Evolutionary conservation across 2,329 filamentous ascomycete species (phyloP), one percentile per base, ranked within the genome.

Genomic region (Alternaria conjuncta): DNA sequence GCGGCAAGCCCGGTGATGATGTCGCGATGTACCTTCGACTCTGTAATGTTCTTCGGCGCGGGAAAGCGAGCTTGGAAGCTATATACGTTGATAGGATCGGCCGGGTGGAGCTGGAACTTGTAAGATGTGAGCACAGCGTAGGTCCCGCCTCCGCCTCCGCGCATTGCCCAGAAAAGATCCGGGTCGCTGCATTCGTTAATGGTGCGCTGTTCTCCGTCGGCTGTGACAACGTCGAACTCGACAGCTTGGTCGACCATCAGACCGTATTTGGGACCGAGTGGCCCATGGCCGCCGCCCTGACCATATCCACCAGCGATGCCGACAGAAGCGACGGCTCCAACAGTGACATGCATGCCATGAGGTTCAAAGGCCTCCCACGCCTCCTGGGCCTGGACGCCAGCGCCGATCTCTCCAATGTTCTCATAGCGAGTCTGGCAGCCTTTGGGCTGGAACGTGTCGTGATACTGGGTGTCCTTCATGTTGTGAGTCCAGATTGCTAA

Each of bases 241-340:
- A 79, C 69, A 30, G 77, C 76, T 32, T 80, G 71, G 61, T 79
- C 77, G 6, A 78, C 76, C 74, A 78, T 79, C 58, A 79, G 61
- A 12, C 78, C 78, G 64, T 83, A 84, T 36, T 82, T 77, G 43
- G 82, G 81, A 12, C 83, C 83, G 43, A 89, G 72, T 6, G 86
- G 86, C 11, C 84, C 85, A 75, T 89, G 86, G 0, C 87, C 87
- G 28, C 86, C 87, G 8, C 84, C 86, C 45, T 79, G 78, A 13
- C 78, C 75, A 58, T 78, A 83, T 13, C 81, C 77, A 55, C 77
- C 77, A 10, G 75, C 83, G 70, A 86, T 79, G 12, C 86, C 87
- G 10, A 89, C 85, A 5, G 82, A 85, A 9, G 68, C 67, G 4
- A 77, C 67, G 13, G 77, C 76, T 11, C 76, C 76, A n/a, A 79